phyloP scores from a whole-genome alignment of 208 protist genomes.

The Novymonas esmeraldas region DNA sequence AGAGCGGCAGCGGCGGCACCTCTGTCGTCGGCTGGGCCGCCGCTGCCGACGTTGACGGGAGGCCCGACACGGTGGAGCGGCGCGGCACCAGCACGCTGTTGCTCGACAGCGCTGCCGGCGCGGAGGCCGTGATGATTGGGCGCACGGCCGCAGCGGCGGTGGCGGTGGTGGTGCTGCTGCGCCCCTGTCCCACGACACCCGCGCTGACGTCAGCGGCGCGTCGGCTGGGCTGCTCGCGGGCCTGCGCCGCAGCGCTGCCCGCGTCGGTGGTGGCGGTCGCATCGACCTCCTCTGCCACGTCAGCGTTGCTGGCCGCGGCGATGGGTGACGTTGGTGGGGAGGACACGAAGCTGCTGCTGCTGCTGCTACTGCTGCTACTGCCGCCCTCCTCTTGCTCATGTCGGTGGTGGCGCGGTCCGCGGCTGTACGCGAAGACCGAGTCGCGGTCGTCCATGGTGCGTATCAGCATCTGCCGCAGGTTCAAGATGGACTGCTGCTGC shows the following conservation, averaged over 20 bases:
- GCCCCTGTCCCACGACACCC: too few species aligned
- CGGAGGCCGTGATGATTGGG: conserved; percentile 12
- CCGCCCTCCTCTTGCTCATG: conserved; percentile 4
- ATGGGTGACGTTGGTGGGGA: conserved; percentile 13
- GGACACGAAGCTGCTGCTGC: conserved; percentile 14
- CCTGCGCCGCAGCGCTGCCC: neutral
- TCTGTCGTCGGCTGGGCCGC: neutral
- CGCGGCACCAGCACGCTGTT: conserved; percentile 24
- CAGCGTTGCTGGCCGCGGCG: neutral
- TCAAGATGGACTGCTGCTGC: conserved; percentile 85
- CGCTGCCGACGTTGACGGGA: neutral
- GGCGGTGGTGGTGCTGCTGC: neutral
- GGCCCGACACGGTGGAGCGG: neutral
- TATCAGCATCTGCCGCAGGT: conserved; percentile 81
- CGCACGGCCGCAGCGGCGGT: neutral
- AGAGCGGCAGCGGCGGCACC: conserved; percentile 18
- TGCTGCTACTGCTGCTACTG: conserved; percentile 8
- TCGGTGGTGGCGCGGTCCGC: conserved; percentile 18
- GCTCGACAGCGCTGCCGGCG: conserved; percentile 11
- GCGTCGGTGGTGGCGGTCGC: neutral
- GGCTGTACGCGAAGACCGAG: conserved; percentile 22
- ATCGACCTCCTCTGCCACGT: conserved; percentile 10
- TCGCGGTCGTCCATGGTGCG: conserved; percentile 60
- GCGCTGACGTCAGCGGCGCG: neutral
- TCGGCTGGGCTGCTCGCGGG: neutral